Base-by-base conservation (phyloP, 495 filamentous ascomycete genomes). In the Aspergillus mulundensis region DNA sequence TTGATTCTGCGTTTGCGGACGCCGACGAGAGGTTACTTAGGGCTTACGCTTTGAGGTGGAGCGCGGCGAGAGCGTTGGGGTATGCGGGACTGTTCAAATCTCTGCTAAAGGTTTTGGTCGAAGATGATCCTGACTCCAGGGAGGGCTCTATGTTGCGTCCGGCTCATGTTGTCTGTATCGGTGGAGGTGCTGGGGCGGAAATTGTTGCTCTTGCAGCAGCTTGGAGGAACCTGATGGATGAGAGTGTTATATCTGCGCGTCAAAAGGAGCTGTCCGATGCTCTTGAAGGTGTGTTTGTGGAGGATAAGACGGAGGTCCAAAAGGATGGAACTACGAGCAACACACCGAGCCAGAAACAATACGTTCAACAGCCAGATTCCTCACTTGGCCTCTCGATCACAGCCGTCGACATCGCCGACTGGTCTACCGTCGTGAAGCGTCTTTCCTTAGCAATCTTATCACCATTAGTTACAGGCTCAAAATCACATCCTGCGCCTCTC, bases 11-110 rank as follows among this genome's bases (percentile, higher is more conserved):
- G 0, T 98, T 98, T 68, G 65, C 72, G 3, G 73, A 76, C 19
- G 87, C 84, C 0, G 66, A 68, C 28, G 74, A 83, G 36, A 83
- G 85, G 42, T 74, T 84, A 38, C 75, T 95, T 18, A 77, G 85
- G 39, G 90, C 87, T 5, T 98, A 98, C 74, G 88, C 89, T 5
- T 78, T 88, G 56, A 76, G 94, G 51, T 98, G 90, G 89, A 95
- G 89, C 66, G 86, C 93, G 11, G 81, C 84, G 32, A 70, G 94
- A 39, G 88, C 90, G 3, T 73, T 96, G 23, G 90, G 86, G 56
- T 98, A 97, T 71, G 68, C 80, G 30, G 75, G 82, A 7, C 64
- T 96, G 5, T 77, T 97, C 25, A 59, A 70, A 18, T 78, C 77
- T 32, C 53, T 74, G 18, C 34, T 72, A 23, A 48, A 47, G 59